Evolutionary conservation across 129 eudicot genomes (phyloP), one percentile per base, ranked within the genome.

Genomic region (Escallonia herrerae): DNA sequence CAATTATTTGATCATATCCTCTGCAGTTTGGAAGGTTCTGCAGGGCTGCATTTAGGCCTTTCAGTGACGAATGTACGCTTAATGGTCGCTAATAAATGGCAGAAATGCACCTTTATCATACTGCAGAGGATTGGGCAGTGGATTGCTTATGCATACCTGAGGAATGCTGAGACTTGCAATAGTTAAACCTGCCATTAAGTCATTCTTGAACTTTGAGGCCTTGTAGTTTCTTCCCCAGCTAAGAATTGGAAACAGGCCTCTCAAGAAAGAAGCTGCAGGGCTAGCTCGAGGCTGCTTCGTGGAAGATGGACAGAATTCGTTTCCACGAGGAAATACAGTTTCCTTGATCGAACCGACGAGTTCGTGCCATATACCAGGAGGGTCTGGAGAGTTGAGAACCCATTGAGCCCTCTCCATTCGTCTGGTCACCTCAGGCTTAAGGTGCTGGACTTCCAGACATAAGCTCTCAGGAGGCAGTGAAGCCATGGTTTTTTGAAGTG

Each of bases 141-240:
- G 0, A 22, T 22, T 22, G 33, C 33, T 42, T 61, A 54, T 10
- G 42, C 48, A 43, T 65, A 72, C 94, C 85, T 83, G 95, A 51
- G 95, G 95, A 64, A 86, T 83, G 81, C 86, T 65, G 63, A 86
- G 90, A 47, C 95, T 83, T 58, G 95, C 86, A 56, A 86, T 79
- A 68, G 95, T 86, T 46, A 86, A 68, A 15, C 95, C 95, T 13
- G 90, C 68, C 71, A 86, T 75, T 22, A 86, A 47, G 68, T 86
- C 95, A 7, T 62, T 70, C 80, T 80, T 86, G 56, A 86, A 83
- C 71, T 77, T 83, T n/a, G 79, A 57, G 51, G 78, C 65, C 43
- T 73, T 83, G 40, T 86, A 86, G 33, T 73, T 73, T 43, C 79
- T 70, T 11, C 79, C 89, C 95, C 95, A 86, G 7, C 52, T 60